Base-by-base conservation (phyloP, 192 early-diverging fungal genomes). In the Coemansia sp. region DNA sequence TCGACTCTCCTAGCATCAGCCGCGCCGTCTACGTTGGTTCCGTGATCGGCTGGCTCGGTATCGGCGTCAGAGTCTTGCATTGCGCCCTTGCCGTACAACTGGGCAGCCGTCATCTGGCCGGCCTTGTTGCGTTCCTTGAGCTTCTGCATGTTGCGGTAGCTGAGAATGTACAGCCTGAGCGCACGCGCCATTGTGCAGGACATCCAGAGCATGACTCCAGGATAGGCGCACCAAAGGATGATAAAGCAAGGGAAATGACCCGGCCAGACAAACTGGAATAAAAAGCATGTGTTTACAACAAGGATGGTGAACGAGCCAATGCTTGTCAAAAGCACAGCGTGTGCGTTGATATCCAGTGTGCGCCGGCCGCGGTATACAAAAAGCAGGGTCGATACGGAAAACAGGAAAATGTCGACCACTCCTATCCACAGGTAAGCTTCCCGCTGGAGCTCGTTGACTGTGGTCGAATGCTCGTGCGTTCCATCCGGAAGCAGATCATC, bases 181-280 rank as follows among this genome's bases (percentile, higher is more conserved):
- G 82, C 82, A 14, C 82, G 73, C 11, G 82, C 82, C 71, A 79
- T 72, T 0, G 76, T 76, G 54, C 82, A 83, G 20, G 70, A 67
- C 64, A 75, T 73, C 82, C 82, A 83, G 60, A 83, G 67, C 72
- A 78, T 83, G 42, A 83, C 76, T 33, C 82, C 82, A 4, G 76
- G 76, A 31, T 83, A 83, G 17, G 76, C 76, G 28, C 69, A 69
- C 82, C 82, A 83, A 31, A 83, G 54, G 34, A 79, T 75, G 14
- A 83, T 52, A 66, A 83, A 79, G 67, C 82, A 83, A 38, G 82
- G 82, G 59, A 79, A 83, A 48, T 72, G 38, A 48, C 76, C 82
- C 4, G 73, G 73, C 79, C 79, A 82, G 61, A 82, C 79, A 51
- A 82, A 82, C 65, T 82, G 79, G 71, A 82, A 82, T 30, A 82